Evolutionary conservation across 2,329 filamentous ascomycete genomes (phyloP).

Genomic region (Aureobasidium sp.): DNA sequence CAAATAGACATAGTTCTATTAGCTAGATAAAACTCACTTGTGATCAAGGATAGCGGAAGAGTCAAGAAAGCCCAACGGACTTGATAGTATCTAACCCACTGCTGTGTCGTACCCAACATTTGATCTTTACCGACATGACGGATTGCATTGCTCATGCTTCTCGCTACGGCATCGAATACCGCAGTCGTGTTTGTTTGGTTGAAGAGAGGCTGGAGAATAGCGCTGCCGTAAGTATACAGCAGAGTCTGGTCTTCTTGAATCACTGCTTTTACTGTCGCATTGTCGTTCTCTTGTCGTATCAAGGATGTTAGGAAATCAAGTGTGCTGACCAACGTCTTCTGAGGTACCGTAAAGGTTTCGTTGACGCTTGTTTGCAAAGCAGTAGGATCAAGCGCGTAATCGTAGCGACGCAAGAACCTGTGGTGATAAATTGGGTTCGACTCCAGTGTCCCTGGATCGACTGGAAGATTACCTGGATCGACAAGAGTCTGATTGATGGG

Average conservation of each 20-base stretch:
- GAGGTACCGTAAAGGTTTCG: background rate
- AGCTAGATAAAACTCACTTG: background rate
- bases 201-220: background rate
- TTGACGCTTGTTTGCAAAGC: background rate
- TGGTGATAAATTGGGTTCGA: background rate
- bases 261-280: background rate
- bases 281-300: background rate
- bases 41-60: background rate
- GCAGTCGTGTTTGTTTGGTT: background rate
- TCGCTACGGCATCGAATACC: background rate
- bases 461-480: background rate
- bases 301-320: background rate
- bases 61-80: background rate
- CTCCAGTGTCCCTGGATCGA: background rate
- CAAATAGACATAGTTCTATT: background rate
- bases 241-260: background rate
- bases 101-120: background rate
- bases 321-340: background rate
- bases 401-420: background rate
- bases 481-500: background rate
- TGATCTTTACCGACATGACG: background rate
- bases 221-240: background rate
- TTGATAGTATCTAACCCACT: background rate
- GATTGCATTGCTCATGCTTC: constrained; percentile 1
- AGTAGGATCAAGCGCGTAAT: background rate